phyloP scores from a whole-genome alignment of 176 grass and related monocot species.

The Cenchrus purpureus region DNA sequence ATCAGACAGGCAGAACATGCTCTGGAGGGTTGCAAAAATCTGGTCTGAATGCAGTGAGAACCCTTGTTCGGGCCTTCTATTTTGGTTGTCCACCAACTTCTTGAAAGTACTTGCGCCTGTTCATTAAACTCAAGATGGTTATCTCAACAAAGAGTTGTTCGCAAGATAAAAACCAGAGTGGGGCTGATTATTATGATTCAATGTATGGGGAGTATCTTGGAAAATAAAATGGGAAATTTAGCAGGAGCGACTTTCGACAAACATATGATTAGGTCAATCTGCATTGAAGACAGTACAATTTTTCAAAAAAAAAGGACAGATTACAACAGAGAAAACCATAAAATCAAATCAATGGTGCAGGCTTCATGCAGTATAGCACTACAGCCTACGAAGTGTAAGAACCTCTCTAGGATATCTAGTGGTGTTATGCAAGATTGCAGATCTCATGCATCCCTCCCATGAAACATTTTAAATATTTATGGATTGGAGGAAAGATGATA shows the following conservation, averaged over 20 bases:
- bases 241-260: background rate
- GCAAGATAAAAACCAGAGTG: background rate
- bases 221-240: background rate
- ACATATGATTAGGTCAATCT: background rate
- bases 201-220: slow-evolving; percentile 5
- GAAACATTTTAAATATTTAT: background rate
- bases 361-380: background rate
- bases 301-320: background rate
- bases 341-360: background rate
- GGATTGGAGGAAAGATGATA: slow-evolving; percentile 5
- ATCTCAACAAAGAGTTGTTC: slow-evolving; percentile 14
- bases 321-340: background rate
- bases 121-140: slow-evolving; percentile 47
- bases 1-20: slow-evolving; percentile 7
- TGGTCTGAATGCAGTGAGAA: background rate
- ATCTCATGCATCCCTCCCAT: slow-evolving; percentile 6
- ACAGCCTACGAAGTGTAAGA: background rate
- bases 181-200: background rate
- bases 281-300: slow-evolving; percentile 17
- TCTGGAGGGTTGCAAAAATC: slow-evolving; percentile 27
- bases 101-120: slow-evolving; percentile 66
- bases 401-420: slow-evolving; percentile 18
- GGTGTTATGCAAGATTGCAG: slow-evolving; percentile 4
- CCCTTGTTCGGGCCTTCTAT: slow-evolving; percentile 39
- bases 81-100: slow-evolving; percentile 55